Evolutionary conservation across 2,329 filamentous ascomycete species (phyloP).

Genomic region (Clonostachys rosea): DNA sequence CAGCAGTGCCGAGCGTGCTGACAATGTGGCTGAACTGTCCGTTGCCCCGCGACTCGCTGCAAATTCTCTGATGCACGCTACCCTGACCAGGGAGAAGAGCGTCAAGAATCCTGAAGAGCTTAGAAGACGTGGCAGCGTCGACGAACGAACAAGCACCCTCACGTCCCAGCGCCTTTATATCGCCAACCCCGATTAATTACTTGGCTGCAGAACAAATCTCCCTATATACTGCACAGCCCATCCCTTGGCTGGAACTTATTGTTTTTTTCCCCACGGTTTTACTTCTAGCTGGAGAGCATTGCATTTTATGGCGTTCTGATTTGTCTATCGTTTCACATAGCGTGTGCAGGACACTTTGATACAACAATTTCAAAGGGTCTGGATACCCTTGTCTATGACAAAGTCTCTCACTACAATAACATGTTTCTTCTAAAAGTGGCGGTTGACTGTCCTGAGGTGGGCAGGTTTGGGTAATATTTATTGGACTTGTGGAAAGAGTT

Average conservation of each 20-base stretch:
- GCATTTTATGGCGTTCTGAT: no score
- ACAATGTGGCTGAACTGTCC: constrained; percentile 52
- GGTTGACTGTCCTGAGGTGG: no score
- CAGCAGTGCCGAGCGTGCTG: constrained; percentile 56
- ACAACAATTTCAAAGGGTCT: constrained; percentile 14
- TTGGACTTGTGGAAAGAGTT: no score
- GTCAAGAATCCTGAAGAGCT: constrained; percentile 68
- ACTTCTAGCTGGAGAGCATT: no score
- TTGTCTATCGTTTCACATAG: no score
- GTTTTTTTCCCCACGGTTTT: no score
- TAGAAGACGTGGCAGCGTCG: constrained; percentile 73
- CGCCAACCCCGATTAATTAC: constrained; percentile 69
- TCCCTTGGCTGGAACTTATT: not conserved
- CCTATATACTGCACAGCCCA: not conserved
- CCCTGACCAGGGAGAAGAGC: constrained; percentile 59
- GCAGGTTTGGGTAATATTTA: no score
- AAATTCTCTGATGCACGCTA: constrained; percentile 54
- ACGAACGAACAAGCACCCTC: constrained; percentile 76
- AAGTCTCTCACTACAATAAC: not conserved
- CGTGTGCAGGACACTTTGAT: no score
- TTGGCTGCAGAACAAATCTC: not conserved
- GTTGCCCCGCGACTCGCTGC: constrained; percentile 45
- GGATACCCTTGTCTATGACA: constrained; percentile 11
- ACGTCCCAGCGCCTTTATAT: constrained; percentile 72
- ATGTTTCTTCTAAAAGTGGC: no score